Base-by-base conservation (phyloP, 2,329 filamentous ascomycete species). In the Colletotrichum gloeosporioides region DNA sequence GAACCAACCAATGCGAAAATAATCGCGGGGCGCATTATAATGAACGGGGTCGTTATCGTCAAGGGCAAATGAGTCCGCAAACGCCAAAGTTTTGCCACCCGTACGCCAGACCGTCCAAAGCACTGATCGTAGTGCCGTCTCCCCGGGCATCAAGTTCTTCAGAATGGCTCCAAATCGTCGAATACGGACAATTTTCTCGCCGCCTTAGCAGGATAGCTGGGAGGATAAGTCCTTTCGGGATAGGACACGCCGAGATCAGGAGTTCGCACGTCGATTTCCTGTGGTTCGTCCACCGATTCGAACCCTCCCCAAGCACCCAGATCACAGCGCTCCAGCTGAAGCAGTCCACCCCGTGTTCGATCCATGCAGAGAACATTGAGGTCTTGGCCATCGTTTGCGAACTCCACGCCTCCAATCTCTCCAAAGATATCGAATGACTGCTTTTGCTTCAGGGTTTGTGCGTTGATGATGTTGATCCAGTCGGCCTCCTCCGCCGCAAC, bases 401-500 rank as follows among this genome's bases (percentile, higher is more conserved):
- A 93, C 25, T 89, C 88, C 6, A 94, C 85, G 22, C 95, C 95
- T 9, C 91, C 94, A 75, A 95, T 91, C 80, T 95, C 93, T 44
- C 95, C 94, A 82, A 96, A 95, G 71, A 96, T 89, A 77, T 95
- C 93, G 12, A 96, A 85, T 0, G 90, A 91, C 83, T 96, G 94
- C 82, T 92, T 92, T n/a, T 88, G 88, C 27, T 87, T 83, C 79
- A 92, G 95, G 0, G 88, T 92, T 80, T 90, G 87, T 1, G 92
- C 93, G 78, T 96, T 92, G 79, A 96, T 93, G 62, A 96, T 87
- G 81, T 90, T 93, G 80, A 96, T 85, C 74, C 91, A 91, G 81
- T 96, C 95, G 39, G 94, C 93, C 81, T 95, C 93, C 83, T 96
- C 95, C 3, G 93, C 94, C 3, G 93, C 92, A 13, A 95, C 89